Conservation (phyloP, 352 stramenopile genomes). For the Blastocystis sp. region DNA sequence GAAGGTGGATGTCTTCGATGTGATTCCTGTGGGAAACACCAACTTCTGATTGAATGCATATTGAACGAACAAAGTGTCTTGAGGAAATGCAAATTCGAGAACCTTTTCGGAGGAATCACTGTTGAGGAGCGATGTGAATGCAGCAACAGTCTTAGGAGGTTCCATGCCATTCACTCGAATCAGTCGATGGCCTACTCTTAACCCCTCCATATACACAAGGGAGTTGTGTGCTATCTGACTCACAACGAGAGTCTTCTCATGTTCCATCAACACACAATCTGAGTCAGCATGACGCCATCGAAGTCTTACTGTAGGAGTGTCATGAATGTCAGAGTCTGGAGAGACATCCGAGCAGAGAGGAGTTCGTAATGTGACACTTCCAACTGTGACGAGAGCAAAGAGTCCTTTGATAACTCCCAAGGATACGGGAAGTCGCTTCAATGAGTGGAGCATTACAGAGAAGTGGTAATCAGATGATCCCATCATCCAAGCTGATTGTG, state of each 20-base stretch:
- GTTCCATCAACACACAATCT: background rate
- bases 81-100: background rate
- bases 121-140: no score
- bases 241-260: background rate
- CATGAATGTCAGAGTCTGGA: background rate
- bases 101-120: no score
- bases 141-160: no score
- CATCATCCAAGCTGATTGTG: no score
- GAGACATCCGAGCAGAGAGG: background rate
- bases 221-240: background rate
- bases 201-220: background rate
- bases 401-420: background rate
- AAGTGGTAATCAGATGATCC: no score
- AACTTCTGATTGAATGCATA: slow-evolving; percentile 4
- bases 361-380: background rate
- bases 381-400: background rate
- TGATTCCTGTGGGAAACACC: background rate
- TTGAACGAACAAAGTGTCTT: background rate
- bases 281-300: background rate
- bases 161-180: background rate
- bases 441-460: no score
- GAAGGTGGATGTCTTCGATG: background rate
- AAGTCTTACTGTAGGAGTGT: background rate
- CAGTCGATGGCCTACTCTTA: background rate
- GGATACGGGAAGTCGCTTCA: no score